A percentile compares a stretch with the other conserved stretches of the same genome.
Evolutionary conservation across 2,329 filamentous ascomycete genomes (phyloP).

Genomic region (Magnaporthiopsis rhizophila): DNA sequence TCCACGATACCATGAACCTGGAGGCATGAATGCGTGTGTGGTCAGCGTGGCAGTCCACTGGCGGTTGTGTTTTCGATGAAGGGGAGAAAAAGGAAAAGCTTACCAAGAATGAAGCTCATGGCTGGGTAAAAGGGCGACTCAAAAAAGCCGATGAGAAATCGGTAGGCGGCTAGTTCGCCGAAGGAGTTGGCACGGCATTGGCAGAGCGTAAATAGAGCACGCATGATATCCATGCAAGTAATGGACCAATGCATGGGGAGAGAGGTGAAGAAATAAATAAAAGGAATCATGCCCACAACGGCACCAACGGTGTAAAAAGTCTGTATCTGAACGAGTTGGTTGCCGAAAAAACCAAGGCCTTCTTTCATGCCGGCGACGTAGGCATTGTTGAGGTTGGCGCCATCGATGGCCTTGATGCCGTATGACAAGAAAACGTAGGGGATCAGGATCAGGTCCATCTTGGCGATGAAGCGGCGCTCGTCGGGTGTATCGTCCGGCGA

Average conservation of each 20-base stretch:
- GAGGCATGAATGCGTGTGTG: neutral
- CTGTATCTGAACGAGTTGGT: slow-evolving; percentile 14
- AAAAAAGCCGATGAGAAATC: slow-evolving; percentile 24
- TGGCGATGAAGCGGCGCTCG: slow-evolving; percentile 18
- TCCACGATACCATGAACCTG: neutral
- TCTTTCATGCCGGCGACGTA: slow-evolving; percentile 21
- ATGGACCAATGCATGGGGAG: slow-evolving; percentile 19
- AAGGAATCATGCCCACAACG: slow-evolving; percentile 5
- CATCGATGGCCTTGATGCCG: slow-evolving; percentile 21
- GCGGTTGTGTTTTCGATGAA: neutral
- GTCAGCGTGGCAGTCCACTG: neutral
- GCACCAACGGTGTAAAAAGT: slow-evolving; percentile 16
- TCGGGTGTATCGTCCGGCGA: slow-evolving; percentile 12
- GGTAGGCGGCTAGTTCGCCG: slow-evolving; percentile 22
- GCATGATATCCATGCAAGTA: slow-evolving; percentile 19
- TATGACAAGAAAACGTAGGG: slow-evolving; percentile 16
- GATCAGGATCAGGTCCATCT: slow-evolving; percentile 19
- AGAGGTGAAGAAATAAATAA: slow-evolving; percentile 17
- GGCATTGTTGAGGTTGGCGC: slow-evolving; percentile 19
- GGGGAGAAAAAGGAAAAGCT: neutral
- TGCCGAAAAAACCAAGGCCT: slow-evolving; percentile 18
- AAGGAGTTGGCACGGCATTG: slow-evolving; percentile 12
- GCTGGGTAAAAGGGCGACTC: slow-evolving; percentile 22
- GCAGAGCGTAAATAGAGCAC: slow-evolving; percentile 14
- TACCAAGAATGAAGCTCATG: slow-evolving; percentile 22